A percentile compares a stretch with the other conserved stretches of the same genome.
Evolutionary conservation across 2,329 filamentous ascomycete species (phyloP).

Genomic region (Exserohilum rostratum): DNA sequence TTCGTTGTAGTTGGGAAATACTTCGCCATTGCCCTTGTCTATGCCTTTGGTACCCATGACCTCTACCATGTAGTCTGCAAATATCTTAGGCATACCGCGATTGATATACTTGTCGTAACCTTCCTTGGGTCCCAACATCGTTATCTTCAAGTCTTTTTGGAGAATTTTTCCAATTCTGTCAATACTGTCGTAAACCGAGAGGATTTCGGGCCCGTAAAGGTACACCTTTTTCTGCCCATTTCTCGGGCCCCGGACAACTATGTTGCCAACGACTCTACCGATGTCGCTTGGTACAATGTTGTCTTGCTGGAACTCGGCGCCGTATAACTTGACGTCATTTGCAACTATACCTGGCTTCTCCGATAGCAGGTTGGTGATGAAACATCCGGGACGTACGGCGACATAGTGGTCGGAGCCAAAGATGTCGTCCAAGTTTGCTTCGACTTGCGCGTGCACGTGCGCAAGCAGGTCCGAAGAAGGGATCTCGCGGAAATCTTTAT

Average conservation of each 20-base stretch:
- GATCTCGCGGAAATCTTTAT: conserved; percentile 11
- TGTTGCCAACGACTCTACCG: conserved; percentile 50
- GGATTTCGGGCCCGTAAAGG: conserved; percentile 47
- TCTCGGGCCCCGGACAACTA: conserved; percentile 46
- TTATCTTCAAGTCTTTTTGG: conserved; percentile 42
- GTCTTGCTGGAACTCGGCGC: conserved; percentile 46
- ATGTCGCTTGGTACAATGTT: conserved; percentile 54
- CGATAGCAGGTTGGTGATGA: conserved; percentile 52
- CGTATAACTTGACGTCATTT: conserved; percentile 42
- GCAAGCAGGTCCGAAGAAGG: conserved; percentile 35
- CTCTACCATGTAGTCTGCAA: neutral
- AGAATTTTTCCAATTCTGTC: conserved; percentile 38
- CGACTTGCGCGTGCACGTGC: conserved; percentile 54
- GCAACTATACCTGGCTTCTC: conserved; percentile 36
- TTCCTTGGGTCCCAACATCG: conserved; percentile 25
- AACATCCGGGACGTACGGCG: conserved; percentile 52
- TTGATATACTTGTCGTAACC: conserved; percentile 14
- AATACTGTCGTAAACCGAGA: conserved; percentile 39
- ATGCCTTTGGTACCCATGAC: neutral
- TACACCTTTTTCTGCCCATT: conserved; percentile 42
- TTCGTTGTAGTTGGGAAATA: conserved; percentile 8
- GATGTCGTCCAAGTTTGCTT: conserved; percentile 51
- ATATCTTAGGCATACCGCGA: conserved; percentile 5
- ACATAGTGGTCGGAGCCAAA: conserved; percentile 51
- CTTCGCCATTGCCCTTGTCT: conserved; percentile 11